phyloP scores from a whole-genome alignment of 768 basidiomycete genomes.

The Tylopilus cervinicoccineus region DNA sequence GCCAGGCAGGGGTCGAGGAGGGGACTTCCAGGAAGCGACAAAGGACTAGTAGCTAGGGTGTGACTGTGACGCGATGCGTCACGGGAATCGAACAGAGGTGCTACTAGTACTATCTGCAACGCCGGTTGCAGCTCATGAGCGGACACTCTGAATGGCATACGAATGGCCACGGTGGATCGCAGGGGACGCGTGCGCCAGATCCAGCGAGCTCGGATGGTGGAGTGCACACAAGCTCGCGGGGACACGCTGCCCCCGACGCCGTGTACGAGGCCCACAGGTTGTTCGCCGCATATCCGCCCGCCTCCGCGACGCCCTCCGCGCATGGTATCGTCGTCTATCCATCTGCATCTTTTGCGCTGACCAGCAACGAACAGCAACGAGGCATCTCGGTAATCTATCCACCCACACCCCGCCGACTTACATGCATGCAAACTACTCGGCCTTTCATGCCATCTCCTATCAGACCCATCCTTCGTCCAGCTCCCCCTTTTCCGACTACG shows the following conservation, averaged over 20 bases:
- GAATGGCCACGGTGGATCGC: slow-evolving; percentile 15
- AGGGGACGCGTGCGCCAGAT: slow-evolving; percentile 13
- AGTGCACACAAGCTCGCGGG: slow-evolving; percentile 9
- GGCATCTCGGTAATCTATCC: slow-evolving; percentile 61
- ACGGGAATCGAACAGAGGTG: slow-evolving; percentile 3
- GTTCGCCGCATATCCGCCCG: slow-evolving; percentile 65
- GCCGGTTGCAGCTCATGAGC: slow-evolving; percentile 20
- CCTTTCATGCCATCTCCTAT: slow-evolving; percentile 25
- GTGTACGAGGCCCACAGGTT: slow-evolving; percentile 67
- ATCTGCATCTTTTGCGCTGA: slow-evolving; percentile 11
- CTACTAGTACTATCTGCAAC: neutral
- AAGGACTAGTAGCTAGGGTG: slow-evolving; percentile 32
- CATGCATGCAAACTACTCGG: slow-evolving; percentile 43
- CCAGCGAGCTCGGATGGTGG: neutral
- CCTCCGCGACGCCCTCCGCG: slow-evolving; percentile 71
- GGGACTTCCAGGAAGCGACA: slow-evolving; percentile 50
- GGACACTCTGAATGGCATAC: slow-evolving; percentile 24
- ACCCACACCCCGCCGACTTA: slow-evolving; percentile 60
- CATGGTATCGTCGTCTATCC: slow-evolving; percentile 47
- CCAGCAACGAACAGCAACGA: slow-evolving; percentile 46
- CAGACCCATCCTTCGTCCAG: slow-evolving; percentile 33
- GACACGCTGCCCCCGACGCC: slow-evolving; percentile 37
- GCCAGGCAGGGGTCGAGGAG: slow-evolving; percentile 57
- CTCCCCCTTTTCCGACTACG: slow-evolving; percentile 67
- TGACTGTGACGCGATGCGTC: slow-evolving; percentile 21